Percentiles rank a stretch among this genome's conserved stretches.
These are phyloP conservation scores for Pseudogymnoascus sp. DNA, from an alignment of 2,329 filamentous ascomycete species.

Conservation along the genomic window DNA sequence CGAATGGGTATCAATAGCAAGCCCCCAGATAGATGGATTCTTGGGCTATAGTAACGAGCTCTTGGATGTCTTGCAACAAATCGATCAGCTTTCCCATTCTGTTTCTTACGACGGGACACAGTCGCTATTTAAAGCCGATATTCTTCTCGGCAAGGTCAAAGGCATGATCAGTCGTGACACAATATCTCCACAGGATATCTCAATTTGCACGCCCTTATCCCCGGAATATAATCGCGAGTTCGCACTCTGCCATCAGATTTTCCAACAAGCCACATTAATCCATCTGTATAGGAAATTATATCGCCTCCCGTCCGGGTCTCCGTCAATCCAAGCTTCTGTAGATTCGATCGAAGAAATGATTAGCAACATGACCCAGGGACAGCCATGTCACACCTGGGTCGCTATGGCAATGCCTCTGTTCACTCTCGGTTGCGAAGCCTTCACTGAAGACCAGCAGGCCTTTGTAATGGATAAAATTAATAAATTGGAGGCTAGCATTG, in stretches of 20 bases:
- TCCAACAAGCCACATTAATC: conserved; percentile 19
- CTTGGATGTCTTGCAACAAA: conserved; percentile 17
- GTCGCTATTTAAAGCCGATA: conserved; percentile 13
- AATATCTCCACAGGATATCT: conserved; percentile 14
- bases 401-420: conserved; percentile 22
- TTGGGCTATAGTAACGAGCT: conserved; percentile 20
- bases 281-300: conserved; percentile 18
- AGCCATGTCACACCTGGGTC: conserved; percentile 18
- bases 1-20: background rate
- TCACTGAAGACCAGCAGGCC: conserved; percentile 13
- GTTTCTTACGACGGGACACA: background rate
- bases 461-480: conserved; percentile 1
- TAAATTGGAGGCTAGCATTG: background rate
- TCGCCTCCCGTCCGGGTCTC: conserved; percentile 13
- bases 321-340: background rate
- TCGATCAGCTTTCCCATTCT: conserved; percentile 14
- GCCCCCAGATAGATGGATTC: conserved; percentile 17
- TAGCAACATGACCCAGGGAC: conserved; percentile 12
- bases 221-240: conserved; percentile 15
- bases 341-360: conserved; percentile 16
- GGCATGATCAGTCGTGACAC: conserved; percentile 14
- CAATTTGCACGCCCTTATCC: conserved; percentile 12
- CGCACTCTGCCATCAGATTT: conserved; percentile 17
- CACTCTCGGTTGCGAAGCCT: conserved; percentile 19
- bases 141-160: conserved; percentile 17